Conservation (phyloP, 2,329 filamentous ascomycete genomes). For the Paracoccidioides brasiliensis region DNA sequence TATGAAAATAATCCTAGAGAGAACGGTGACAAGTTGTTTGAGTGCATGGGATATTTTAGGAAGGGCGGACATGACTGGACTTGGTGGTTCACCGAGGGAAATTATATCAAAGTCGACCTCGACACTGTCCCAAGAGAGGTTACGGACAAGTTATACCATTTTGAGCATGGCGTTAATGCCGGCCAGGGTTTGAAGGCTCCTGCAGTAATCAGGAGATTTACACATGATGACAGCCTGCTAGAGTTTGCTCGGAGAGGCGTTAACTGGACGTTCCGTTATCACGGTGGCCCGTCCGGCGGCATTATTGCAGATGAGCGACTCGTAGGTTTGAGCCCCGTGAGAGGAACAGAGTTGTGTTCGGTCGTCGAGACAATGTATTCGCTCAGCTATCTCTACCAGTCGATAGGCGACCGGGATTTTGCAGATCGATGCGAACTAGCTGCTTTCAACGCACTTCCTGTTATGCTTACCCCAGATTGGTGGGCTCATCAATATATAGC, state of each 20-base stretch:
- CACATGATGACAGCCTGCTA: conserved; percentile 30
- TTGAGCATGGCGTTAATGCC: conserved; percentile 37
- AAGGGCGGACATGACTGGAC: conserved; percentile 31
- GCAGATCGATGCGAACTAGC: conserved; percentile 41
- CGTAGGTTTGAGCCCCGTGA: conserved; percentile 31
- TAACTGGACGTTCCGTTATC: conserved; percentile 37
- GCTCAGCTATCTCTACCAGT: conserved; percentile 38
- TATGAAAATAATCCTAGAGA: conserved; percentile 33
- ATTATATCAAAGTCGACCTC: conserved; percentile 26
- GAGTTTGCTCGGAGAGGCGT: conserved; percentile 32
- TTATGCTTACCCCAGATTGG: conserved; percentile 39
- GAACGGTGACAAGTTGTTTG: conserved; percentile 24
- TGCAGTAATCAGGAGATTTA: conserved; percentile 35
- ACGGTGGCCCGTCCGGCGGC: conserved; percentile 36
- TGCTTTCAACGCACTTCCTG: conserved; percentile 44
- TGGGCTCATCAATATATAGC: conserved; percentile 46
- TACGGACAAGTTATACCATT: conserved; percentile 24
- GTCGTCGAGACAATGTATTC: conserved; percentile 42
- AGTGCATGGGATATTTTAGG: conserved; percentile 32
- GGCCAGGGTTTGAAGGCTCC: conserved; percentile 36
- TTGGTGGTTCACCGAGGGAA: conserved; percentile 26
- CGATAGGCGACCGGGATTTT: conserved; percentile 34
- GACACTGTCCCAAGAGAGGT: conserved; percentile 22
- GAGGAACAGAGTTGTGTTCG: conserved; percentile 39
- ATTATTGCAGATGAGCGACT: conserved; percentile 40